Conservation (phyloP, 371 early-diverging fungal species). For the Apophysomyces ossiformis region DNA sequence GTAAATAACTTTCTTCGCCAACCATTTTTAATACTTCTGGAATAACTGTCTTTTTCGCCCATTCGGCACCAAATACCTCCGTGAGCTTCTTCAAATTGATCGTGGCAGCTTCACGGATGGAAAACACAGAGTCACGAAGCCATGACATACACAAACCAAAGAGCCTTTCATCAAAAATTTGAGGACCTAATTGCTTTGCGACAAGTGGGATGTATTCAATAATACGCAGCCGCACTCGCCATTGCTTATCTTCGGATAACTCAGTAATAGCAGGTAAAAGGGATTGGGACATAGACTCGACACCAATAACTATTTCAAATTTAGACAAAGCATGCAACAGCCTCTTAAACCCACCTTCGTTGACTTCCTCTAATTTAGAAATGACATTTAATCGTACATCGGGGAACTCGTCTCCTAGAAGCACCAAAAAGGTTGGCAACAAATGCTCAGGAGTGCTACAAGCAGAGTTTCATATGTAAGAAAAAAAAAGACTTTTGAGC, state of each 20-base stretch:
- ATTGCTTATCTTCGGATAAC: conserved; percentile 98
- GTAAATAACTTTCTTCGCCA: conserved; percentile 87
- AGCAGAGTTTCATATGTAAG: not conserved
- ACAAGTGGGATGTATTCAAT: conserved; percentile 97
- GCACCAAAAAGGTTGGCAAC: conserved; percentile 88
- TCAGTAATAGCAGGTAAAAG: conserved; percentile 96
- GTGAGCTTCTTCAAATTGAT: conserved; percentile 88
- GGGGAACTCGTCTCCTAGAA: conserved; percentile 93
- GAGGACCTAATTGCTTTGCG: conserved; percentile 91
- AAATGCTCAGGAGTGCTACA: conserved; percentile 87
- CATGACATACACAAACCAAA: conserved; percentile 91
- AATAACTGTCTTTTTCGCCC: conserved; percentile 92
- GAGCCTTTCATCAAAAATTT: conserved; percentile 94
- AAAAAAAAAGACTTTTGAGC: not conserved
- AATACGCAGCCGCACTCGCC: conserved; percentile 96
- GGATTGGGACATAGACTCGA: conserved; percentile 93
- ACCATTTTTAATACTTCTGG: conserved; percentile 92
- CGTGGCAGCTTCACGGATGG: conserved; percentile 96
- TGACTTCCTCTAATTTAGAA: conserved; percentile 92
- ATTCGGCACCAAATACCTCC: conserved; percentile 95
- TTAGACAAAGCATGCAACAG: not conserved
- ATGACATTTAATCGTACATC: conserved; percentile 97
- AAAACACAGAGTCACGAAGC: conserved; percentile 93
- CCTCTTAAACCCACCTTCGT: conserved; percentile 58
- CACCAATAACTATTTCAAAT: conserved; percentile 78